phyloP scores from a whole-genome alignment of 148 eudicot genomes.

The Limonium bicolor region DNA sequence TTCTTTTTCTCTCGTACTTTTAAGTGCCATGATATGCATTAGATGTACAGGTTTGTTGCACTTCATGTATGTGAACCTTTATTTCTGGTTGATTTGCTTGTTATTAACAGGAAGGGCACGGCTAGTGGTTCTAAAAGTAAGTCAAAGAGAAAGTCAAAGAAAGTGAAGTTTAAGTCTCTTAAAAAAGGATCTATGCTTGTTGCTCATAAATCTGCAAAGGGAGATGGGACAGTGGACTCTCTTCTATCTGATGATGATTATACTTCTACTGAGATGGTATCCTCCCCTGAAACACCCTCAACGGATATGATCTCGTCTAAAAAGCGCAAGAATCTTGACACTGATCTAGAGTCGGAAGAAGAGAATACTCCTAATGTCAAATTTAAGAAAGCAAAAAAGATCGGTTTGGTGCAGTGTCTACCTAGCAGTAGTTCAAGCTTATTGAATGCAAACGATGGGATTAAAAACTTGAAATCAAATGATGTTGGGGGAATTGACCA shows the following conservation, averaged over 20 bases:
- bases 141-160: conserved; percentile 51
- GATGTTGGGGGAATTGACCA: conserved; percentile 32
- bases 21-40: no score
- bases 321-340: conserved; percentile 49
- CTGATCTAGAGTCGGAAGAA: conserved; percentile 22
- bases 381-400: conserved; percentile 54
- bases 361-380: conserved; percentile 23
- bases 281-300: conserved; percentile 22
- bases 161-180: conserved; percentile 79
- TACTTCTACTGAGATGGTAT: conserved; percentile 21
- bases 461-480: conserved; percentile 25
- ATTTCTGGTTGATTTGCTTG: conserved; percentile 6
- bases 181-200: conserved; percentile 61
- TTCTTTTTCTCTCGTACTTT: background rate
- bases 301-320: conserved; percentile 24
- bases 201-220: conserved; percentile 24
- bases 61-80: background rate
- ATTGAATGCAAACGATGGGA: conserved; percentile 30
- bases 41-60: no score
- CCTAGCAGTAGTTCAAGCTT: conserved; percentile 18
- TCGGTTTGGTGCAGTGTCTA: conserved; percentile 20
- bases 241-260: conserved; percentile 34
- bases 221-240: conserved; percentile 24
- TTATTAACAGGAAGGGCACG: conserved; percentile 28
- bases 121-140: conserved; percentile 31